Base-by-base conservation (phyloP, 1,139 yeast genomes). In the Yamadazyma pseudoaaseri region DNA sequence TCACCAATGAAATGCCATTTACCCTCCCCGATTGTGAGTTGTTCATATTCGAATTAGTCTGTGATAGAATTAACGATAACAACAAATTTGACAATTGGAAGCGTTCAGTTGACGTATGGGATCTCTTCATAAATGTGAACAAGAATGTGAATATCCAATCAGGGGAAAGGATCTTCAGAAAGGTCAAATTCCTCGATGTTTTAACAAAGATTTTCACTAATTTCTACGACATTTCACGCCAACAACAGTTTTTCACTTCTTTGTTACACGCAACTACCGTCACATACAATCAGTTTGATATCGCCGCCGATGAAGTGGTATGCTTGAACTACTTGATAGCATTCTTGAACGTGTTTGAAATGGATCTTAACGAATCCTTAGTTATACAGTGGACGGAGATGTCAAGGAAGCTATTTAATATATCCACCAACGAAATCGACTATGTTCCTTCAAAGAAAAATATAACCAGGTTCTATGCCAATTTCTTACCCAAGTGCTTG, bases 1-100 rank as follows among this genome's bases (percentile, higher is more conserved):
- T 78, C 1, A 57, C 62, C 9, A 66, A 63, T 5, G 39, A 60
- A 8, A 48, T 65, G 11, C 48, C 62, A 1, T 63, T 78, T 1
- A 70, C 70, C 39, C 70, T 87, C 9, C 96, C 96, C 3, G 75
- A 81, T 38, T 67, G 65, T 35, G 68, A 73, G 10, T 49, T 60
- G 0, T 86, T 87, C 37, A 58, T 86, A 3, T 61, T 84, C 26
- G 90, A 84, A 35, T 68, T 89, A 46, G 45, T 84, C 3, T 65
- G 79, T 41, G 94, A 86, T 48, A 67, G 90, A 44, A 56, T 86
- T 45, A 72, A 73, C 38, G 86, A 80, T 38, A 47, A 54, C 16
- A 47, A 50, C 39, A 60, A 37, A 41, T 65, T 64, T 36, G 47
- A 53, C 3, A 42, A 51, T 4, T 79, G 79, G 67, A 76, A 72